These are phyloP conservation scores for Penicillium pulvis DNA, from an alignment of 495 filamentous ascomycete genomes.

Conservation along the genomic window DNA sequence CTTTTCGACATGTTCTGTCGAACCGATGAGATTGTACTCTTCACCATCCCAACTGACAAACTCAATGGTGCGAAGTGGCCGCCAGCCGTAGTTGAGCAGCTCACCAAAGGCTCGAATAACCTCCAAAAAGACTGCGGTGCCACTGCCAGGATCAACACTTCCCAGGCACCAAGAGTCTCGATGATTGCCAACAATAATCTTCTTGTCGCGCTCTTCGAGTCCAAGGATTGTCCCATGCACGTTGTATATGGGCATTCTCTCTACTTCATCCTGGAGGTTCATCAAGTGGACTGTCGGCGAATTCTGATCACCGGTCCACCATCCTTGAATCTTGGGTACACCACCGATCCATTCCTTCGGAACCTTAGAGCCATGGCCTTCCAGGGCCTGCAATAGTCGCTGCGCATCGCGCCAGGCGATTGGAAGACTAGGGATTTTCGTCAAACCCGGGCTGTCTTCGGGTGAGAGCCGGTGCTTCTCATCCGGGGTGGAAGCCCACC, in stretches of 20 bases:
- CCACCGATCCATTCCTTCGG: conserved; percentile 76
- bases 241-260: conserved; percentile 87
- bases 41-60: conserved; percentile 95
- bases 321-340: conserved; percentile 68
- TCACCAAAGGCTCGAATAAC: conserved; percentile 81
- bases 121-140: conserved; percentile 89
- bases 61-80: conserved; percentile 87
- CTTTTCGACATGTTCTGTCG: conserved; percentile 90
- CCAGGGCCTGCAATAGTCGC: conserved; percentile 70
- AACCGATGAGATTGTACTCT: conserved; percentile 92
- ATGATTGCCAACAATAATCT: conserved; percentile 89
- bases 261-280: conserved; percentile 84
- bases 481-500: conserved; percentile 74
- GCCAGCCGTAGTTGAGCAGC: conserved; percentile 73
- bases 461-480: conserved; percentile 62
- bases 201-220: conserved; percentile 80
- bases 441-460: conserved; percentile 70
- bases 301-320: conserved; percentile 79
- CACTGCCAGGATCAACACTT: conserved; percentile 80
- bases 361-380: conserved; percentile 72
- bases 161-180: conserved; percentile 94
- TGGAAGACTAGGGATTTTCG: conserved; percentile 85
- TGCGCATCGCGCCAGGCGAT: conserved; percentile 88
- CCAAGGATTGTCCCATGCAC: conserved; percentile 79
- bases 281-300: conserved; percentile 81